These are phyloP conservation scores for Coelastrella sp. DNA, from an alignment of 139 green algal species.

Conservation along the genomic window DNA sequence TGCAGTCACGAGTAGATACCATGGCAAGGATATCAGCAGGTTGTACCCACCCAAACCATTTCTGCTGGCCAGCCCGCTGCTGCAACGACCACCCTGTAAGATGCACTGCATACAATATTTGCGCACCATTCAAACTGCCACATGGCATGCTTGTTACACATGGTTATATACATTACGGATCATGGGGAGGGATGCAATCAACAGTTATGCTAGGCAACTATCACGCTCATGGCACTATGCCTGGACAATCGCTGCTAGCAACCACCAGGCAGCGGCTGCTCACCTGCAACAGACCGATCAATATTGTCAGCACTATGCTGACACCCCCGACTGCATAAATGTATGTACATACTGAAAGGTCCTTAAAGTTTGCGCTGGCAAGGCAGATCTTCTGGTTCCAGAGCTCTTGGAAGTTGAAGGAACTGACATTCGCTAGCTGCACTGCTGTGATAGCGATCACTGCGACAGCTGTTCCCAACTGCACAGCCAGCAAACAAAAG, in stretches of 20 bases:
- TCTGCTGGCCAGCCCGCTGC: too few species aligned
- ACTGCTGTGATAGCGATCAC: conserved; percentile 45
- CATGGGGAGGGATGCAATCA: too few species aligned
- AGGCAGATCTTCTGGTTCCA: conserved; percentile 37
- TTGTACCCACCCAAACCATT: too few species aligned
- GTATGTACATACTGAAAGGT: conserved; percentile 37
- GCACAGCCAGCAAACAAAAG: not conserved
- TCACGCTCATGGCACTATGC: not conserved
- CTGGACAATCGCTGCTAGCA: not conserved
- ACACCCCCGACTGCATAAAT: conserved; percentile 46
- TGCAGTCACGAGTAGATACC: not conserved
- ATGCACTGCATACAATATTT: too few species aligned
- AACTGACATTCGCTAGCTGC: conserved; percentile 25
- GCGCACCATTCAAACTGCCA: too few species aligned
- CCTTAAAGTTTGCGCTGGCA: conserved; percentile 3
- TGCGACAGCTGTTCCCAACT: conserved; percentile 43
- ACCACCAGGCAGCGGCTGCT: not conserved
- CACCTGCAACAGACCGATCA: conserved; percentile 47
- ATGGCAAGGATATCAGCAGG: too few species aligned
- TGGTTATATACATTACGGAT: too few species aligned
- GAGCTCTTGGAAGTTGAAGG: not conserved
- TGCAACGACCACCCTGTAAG: too few species aligned
- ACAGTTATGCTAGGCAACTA: too few species aligned
- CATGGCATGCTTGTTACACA: too few species aligned
- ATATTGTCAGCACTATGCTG: conserved; percentile 38